phyloP scores from a whole-genome alignment of 176 grass and related monocot genomes.

The Melocanna baccifera region DNA sequence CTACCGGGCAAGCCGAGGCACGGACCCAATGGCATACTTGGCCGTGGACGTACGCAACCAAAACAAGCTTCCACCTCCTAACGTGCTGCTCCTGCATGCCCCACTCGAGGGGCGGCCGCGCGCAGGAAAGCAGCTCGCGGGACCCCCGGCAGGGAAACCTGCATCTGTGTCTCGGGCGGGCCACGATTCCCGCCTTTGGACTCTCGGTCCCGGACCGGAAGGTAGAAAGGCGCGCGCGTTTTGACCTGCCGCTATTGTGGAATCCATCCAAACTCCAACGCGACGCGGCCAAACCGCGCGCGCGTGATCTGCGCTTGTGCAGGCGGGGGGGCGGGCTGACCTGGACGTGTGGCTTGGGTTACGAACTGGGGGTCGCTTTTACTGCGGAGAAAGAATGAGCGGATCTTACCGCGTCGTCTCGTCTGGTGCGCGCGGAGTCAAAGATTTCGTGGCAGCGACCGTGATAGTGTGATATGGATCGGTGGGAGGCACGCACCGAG shows the following conservation, averaged over 20 bases:
- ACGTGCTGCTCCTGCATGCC: neutral
- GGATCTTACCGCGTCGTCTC: neutral
- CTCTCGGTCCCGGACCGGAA: neutral
- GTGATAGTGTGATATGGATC: neutral
- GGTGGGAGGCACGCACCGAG: neutral
- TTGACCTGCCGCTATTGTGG: slow-evolving; percentile 19
- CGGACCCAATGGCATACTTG: too few species aligned
- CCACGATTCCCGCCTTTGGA: slow-evolving; percentile 21
- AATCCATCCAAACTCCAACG: neutral
- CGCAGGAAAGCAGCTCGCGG: slow-evolving; percentile 29
- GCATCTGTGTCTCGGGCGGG: slow-evolving; percentile 53
- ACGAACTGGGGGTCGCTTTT: neutral
- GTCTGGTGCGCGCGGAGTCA: slow-evolving; percentile 1
- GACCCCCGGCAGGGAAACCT: slow-evolving; percentile 54
- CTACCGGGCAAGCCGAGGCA: too few species aligned
- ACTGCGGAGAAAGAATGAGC: neutral
- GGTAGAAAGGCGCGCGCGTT: neutral
- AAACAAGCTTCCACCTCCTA: neutral
- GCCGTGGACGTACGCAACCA: neutral
- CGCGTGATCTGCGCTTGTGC: neutral
- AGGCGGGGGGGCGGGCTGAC: neutral
- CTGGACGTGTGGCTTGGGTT: neutral
- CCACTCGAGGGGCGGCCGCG: neutral
- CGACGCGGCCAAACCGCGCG: too few species aligned
- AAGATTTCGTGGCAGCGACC: neutral